Evolutionary conservation across 257 asterid species (phyloP), one percentile per base, ranked within the genome.

Genomic region (Sherardia arvensis): DNA sequence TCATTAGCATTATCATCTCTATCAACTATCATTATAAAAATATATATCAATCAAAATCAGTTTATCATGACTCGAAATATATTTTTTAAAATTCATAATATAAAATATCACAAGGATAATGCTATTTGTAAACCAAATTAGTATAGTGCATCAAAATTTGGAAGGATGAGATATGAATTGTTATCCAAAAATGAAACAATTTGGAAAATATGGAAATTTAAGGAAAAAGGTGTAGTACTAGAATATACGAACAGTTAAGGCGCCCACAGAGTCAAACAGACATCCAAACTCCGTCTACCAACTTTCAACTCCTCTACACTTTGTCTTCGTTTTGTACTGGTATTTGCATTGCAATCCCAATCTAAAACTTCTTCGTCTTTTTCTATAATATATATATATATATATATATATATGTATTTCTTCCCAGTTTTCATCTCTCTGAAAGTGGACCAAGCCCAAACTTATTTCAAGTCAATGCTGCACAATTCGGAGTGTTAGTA

Each of bases 211-310:
- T 36, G 45, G 18, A 38, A 38, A 38, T 17, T 38, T 38, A 10
- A 38, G 15, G 47, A 11, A 38, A 38, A 38, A 38, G 18, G 47
- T 38, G n/a, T n/a, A n/a, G n/a, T n/a, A n/a, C n/a, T n/a, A 11
- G 47, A 38, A 38, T 38, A 38, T 38, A 38, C 47, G 43, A 36
- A 36, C 43, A 36, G 3, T n/a, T n/a, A 10, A 10, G 15, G 45
- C 45, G 36, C 56, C 62, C 43, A 17, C 40, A 48, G 54, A 4
- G 67, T 61, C 67, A 69, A 61, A 60, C 22, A 22, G 8, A 26
- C 25, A 38, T 40, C 28, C 1, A 32, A 32, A 32, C 28, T 32
- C 8, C 4, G 45, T 56, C 58, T 17, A 26, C 18, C 32, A 17
- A 18, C 17, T 26, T 40, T 26, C 58, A 56, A 15, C 34, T 34